Evolutionary conservation across 2,329 filamentous ascomycete genomes (phyloP).

Genomic region (Sclerotiophoma versabilis): DNA sequence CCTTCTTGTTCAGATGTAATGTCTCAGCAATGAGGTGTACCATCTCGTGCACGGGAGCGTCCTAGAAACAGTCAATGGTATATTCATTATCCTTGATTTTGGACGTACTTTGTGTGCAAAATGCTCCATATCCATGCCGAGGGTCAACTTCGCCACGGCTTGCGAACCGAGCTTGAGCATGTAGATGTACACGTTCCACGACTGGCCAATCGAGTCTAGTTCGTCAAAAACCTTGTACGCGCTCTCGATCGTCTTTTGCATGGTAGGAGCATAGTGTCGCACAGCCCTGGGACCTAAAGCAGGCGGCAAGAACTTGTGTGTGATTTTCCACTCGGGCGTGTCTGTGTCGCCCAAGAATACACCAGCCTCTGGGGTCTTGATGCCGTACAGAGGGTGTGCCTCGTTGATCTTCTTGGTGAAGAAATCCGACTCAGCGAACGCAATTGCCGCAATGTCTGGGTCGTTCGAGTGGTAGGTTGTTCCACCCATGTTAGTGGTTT

Average conservation of each 20-base stretch:
- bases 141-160: conserved; percentile 54
- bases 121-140: conserved; percentile 56
- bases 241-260: conserved; percentile 63
- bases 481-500: conserved; percentile 48
- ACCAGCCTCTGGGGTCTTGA: conserved; percentile 40
- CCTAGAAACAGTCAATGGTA: conserved; percentile 18
- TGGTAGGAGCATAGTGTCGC: conserved; percentile 65
- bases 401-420: conserved; percentile 53
- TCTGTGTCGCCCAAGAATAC: conserved; percentile 57
- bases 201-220: conserved; percentile 56
- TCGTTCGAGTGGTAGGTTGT: conserved; percentile 48
- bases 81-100: neutral
- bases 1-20: conserved; percentile 66
- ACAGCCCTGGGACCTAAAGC: conserved; percentile 67
- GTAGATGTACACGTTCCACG: conserved; percentile 59
- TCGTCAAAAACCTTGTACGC: conserved; percentile 57
- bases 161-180: conserved; percentile 59
- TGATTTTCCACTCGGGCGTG: conserved; percentile 57
- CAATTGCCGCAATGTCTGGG: conserved; percentile 42
- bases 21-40: conserved; percentile 59
- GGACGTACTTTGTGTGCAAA: conserved; percentile 38
- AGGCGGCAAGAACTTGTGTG: conserved; percentile 69
- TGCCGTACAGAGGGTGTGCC: conserved; percentile 40
- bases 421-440: conserved; percentile 46
- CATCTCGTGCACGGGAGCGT: conserved; percentile 61